These are phyloP conservation scores for Colletotrichum sp. DNA, from an alignment of 2,329 filamentous ascomycete genomes.

Conservation along the genomic window DNA sequence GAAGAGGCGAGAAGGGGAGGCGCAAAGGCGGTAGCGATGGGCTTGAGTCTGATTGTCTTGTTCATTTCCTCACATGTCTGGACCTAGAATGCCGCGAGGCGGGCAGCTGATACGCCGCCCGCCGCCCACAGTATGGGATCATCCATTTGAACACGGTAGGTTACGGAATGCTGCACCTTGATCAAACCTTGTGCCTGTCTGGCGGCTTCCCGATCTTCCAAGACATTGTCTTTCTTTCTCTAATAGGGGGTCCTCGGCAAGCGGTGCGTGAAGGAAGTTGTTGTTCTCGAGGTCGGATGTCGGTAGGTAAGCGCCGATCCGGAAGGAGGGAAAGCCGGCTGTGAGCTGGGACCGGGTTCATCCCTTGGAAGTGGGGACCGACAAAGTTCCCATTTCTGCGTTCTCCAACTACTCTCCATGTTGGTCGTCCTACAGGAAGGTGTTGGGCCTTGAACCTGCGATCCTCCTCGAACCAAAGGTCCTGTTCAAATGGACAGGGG, in stretches of 20 bases:
- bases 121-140: not conserved
- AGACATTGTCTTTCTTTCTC: not conserved
- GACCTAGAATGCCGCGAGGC: not conserved
- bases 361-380: not conserved
- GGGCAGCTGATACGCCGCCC: not conserved
- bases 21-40: not conserved
- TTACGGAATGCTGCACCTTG: not conserved
- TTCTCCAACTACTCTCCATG: not conserved
- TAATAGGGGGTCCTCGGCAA: not conserved
- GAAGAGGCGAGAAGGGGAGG: not conserved
- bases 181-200: not conserved
- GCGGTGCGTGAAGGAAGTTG: not conserved
- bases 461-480: not conserved
- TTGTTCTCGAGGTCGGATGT: not conserved
- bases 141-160: not conserved
- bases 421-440: not conserved
- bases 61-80: not conserved
- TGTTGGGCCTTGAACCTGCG: not conserved
- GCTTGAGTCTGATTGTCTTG: not conserved
- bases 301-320: not conserved
- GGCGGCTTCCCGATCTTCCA: not conserved
- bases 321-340: not conserved
- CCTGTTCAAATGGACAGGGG: not conserved
- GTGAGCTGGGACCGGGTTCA: not conserved
- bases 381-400: not conserved